phyloP scores from a whole-genome alignment of 2,329 filamentous ascomycete species.

The Scopulariopsis brevicaulis region DNA sequence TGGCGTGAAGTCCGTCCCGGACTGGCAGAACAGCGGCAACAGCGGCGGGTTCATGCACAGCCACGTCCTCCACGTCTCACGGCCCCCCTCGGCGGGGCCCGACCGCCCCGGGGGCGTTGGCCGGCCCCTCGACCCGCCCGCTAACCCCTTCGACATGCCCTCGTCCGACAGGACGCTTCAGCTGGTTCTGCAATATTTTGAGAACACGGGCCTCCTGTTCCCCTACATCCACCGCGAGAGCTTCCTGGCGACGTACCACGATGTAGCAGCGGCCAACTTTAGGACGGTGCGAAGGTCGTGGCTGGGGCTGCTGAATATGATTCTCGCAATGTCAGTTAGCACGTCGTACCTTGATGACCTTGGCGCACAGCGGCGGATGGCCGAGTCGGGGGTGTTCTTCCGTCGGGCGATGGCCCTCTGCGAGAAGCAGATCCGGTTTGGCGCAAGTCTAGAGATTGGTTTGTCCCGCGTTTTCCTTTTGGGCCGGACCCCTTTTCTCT shows the following conservation, averaged over 20 bases:
- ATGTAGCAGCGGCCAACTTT: constrained; percentile 10
- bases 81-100: neutral
- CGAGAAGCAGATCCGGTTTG: constrained; percentile 22
- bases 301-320: constrained; percentile 32
- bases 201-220: constrained; percentile 16
- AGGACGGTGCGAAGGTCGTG: constrained; percentile 25
- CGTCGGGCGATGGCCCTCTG: constrained; percentile 25
- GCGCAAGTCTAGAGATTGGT: constrained; percentile 28
- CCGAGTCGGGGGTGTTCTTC: constrained; percentile 27
- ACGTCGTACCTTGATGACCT: constrained; percentile 14
- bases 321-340: constrained; percentile 29
- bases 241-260: constrained; percentile 13
- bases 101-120: too few species aligned
- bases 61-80: neutral
- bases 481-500: too few species aligned
- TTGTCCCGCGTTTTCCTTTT: too few species aligned
- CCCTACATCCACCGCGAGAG: constrained; percentile 15
- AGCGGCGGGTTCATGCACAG: constrained; percentile 1
- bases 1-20: neutral
- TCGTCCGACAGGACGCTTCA: constrained; percentile 8
- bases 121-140: neutral
- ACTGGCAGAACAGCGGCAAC: neutral
- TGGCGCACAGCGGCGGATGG: constrained; percentile 19
- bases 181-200: constrained; percentile 14
- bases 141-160: constrained; percentile 7